Evolutionary conservation across 2,329 filamentous ascomycete genomes (phyloP).

Genomic region (Hymenoscyphus occultus): DNA sequence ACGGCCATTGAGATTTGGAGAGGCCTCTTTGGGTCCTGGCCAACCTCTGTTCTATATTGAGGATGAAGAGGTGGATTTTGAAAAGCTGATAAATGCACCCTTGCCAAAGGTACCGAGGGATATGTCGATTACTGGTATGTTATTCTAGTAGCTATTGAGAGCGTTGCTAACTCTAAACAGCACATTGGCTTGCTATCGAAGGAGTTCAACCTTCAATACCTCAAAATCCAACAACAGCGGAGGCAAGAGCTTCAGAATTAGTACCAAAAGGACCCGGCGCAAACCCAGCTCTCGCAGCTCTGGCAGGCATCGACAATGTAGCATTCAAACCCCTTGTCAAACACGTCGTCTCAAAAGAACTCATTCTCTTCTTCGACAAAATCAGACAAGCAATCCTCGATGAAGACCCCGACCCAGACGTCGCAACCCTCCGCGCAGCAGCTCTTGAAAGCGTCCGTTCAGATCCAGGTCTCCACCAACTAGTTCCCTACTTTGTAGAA

Average conservation of each 20-base stretch:
- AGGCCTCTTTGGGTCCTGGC: slow-evolving; percentile 87
- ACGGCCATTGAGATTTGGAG: slow-evolving; percentile 82
- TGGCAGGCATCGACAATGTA: slow-evolving; percentile 79
- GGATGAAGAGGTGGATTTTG: slow-evolving; percentile 97
- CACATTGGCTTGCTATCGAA: slow-evolving; percentile 96
- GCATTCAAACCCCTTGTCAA: slow-evolving; percentile 88
- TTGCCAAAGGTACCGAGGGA: slow-evolving; percentile 93
- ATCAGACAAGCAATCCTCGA: slow-evolving; percentile 86
- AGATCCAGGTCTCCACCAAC: slow-evolving; percentile 90
- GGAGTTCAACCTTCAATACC: slow-evolving; percentile 95
- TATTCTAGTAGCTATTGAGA: not conserved
- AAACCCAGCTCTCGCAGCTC: slow-evolving; percentile 78
- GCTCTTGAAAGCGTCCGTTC: slow-evolving; percentile 81
- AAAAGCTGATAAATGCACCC: slow-evolving; percentile 96
- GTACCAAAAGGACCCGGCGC: slow-evolving; percentile 86
- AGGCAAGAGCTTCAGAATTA: slow-evolving; percentile 79
- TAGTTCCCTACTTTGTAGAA: slow-evolving; percentile 94
- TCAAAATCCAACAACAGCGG: slow-evolving; percentile 86
- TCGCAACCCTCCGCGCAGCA: slow-evolving; percentile 69
- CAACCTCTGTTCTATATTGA: slow-evolving; percentile 97
- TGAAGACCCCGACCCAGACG: slow-evolving; percentile 77
- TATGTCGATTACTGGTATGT: slow-evolving; percentile 80
- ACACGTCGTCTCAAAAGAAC: slow-evolving; percentile 92
- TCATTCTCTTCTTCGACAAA: slow-evolving; percentile 96
- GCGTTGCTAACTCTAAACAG: slow-evolving; percentile 44